Evolutionary conservation across 352 stramenopile species (phyloP).

Genomic region (Elongisporangium undulatum): DNA sequence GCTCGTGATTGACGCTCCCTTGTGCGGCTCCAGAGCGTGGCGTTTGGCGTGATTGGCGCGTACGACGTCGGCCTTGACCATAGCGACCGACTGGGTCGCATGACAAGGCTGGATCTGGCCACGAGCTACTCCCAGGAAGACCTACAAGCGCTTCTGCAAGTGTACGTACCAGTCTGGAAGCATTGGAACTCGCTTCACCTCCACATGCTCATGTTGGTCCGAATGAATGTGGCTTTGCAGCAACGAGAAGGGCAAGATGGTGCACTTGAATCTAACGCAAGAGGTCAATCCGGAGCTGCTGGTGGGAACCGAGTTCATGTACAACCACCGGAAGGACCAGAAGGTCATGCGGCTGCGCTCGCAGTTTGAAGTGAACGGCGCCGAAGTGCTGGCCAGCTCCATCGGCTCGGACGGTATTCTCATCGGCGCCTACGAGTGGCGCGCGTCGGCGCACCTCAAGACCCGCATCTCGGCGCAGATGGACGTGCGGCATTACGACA

Average conservation of each 20-base stretch:
- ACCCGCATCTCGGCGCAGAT: slow-evolving; percentile 73
- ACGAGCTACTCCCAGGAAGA: slow-evolving; percentile 64
- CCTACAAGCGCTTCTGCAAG: slow-evolving; percentile 58
- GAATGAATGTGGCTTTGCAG: slow-evolving; percentile 14
- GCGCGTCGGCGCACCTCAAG: slow-evolving; percentile 65
- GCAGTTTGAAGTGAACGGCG: slow-evolving; percentile 40
- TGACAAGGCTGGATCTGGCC: slow-evolving; percentile 58
- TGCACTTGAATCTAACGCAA: slow-evolving; percentile 63
- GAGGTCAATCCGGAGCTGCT: slow-evolving; percentile 45
- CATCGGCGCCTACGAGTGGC: slow-evolving; percentile 76
- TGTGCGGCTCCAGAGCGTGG: slow-evolving; percentile 18
- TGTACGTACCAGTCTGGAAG: slow-evolving; percentile 32
- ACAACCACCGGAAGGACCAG: slow-evolving; percentile 67
- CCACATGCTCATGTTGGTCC: not conserved
- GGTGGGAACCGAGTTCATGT: slow-evolving; percentile 58
- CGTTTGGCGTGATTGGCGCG: slow-evolving; percentile 44
- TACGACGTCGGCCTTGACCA: slow-evolving; percentile 80
- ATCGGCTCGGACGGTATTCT: slow-evolving; percentile 72
- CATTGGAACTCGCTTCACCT: slow-evolving; percentile 3
- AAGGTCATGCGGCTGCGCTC: slow-evolving; percentile 52
- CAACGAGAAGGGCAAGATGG: slow-evolving; percentile 58
- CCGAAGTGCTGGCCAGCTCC: slow-evolving; percentile 49
- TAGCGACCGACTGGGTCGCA: slow-evolving; percentile 58
- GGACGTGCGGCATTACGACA: slow-evolving; percentile 81
- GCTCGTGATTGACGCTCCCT: not conserved